Conservation (phyloP, 1,284 basidiomycete genomes). For the Cryptococcus neoformans region DNA sequence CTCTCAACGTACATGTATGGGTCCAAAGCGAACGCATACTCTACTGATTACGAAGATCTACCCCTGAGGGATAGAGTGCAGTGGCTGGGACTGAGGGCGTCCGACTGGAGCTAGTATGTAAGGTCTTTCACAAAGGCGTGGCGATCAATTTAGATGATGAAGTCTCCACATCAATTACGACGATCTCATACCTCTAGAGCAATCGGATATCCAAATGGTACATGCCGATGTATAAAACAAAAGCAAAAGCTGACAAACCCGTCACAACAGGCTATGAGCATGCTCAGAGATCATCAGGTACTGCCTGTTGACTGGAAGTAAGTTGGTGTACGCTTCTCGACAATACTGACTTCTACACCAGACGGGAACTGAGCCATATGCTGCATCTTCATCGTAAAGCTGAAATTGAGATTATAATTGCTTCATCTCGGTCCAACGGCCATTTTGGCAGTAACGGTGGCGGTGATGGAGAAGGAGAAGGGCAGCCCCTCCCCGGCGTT, state of each 20-base stretch:
- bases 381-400: slow-evolving; percentile 75
- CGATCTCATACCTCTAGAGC: slow-evolving; percentile 64
- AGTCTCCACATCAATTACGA: slow-evolving; percentile 64
- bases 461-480: neutral
- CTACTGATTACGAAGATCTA: slow-evolving; percentile 49
- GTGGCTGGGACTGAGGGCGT: slow-evolving; percentile 75
- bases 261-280: slow-evolving; percentile 59
- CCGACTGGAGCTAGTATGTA: slow-evolving; percentile 55
- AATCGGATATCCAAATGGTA: slow-evolving; percentile 63
- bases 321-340: slow-evolving; percentile 26
- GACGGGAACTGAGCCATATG: slow-evolving; percentile 74
- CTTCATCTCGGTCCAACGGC: neutral
- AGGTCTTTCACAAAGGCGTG: neutral
- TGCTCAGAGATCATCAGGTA: slow-evolving; percentile 56
- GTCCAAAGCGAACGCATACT: slow-evolving; percentile 32
- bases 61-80: slow-evolving; percentile 65
- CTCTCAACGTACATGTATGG: slow-evolving; percentile 68
- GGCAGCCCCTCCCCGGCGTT: neutral
- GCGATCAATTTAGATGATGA: neutral
- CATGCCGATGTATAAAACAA: neutral
- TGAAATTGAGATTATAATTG: slow-evolving; percentile 72
- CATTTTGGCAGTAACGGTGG: neutral
- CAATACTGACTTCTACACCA: neutral
- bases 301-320: slow-evolving; percentile 71
- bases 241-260: neutral